A percentile compares a stretch with the other conserved stretches of the same genome.
phyloP scores from a whole-genome alignment of 257 asterid genomes.

The Penstemon newberryi region DNA sequence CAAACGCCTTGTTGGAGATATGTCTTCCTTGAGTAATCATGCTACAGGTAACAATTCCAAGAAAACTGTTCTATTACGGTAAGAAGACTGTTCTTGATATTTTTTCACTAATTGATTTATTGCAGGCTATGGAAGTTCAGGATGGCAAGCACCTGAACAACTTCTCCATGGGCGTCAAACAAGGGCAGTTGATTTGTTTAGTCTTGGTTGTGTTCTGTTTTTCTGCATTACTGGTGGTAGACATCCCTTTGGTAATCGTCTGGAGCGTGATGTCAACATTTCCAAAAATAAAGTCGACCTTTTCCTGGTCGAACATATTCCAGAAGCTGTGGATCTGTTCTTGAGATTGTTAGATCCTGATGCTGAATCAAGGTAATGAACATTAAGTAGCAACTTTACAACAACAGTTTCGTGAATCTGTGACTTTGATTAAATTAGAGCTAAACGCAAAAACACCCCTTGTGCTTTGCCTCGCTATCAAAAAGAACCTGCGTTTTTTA shows the following conservation, averaged over 20 bases:
- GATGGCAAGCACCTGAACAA: conserved; percentile 99
- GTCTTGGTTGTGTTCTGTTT: conserved; percentile 84
- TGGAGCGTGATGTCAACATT: conserved; percentile 90
- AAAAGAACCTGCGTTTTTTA: background rate
- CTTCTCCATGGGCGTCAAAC: conserved; percentile 94
- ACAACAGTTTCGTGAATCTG: background rate
- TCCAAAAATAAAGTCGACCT: conserved; percentile 68
- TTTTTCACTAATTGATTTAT: conserved; percentile 18
- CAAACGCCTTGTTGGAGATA: conserved; percentile 81
- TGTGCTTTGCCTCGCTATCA: background rate
- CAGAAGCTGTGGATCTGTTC: conserved; percentile 86
- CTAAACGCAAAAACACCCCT: too few relatives aligned
- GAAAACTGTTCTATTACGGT: conserved; percentile 11
- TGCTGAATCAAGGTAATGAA: conserved; percentile 68
- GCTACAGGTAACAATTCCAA: conserved; percentile 63
- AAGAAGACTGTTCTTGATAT: background rate
- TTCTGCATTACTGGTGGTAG: conserved; percentile 86
- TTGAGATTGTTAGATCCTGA: conserved; percentile 58
- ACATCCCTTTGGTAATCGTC: conserved; percentile 85
- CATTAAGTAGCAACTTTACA: conserved; percentile 14
- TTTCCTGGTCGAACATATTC: conserved; percentile 75
- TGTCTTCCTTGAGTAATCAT: conserved; percentile 78
- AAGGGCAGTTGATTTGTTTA: conserved; percentile 84
- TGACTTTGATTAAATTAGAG: too few relatives aligned
- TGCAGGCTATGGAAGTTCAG: conserved; percentile 91